Percentiles rank a stretch among this genome's conserved stretches.
These are phyloP conservation scores for Metarhizium rileyi DNA, from an alignment of 2,329 filamentous ascomycete species.

Conservation along the genomic window DNA sequence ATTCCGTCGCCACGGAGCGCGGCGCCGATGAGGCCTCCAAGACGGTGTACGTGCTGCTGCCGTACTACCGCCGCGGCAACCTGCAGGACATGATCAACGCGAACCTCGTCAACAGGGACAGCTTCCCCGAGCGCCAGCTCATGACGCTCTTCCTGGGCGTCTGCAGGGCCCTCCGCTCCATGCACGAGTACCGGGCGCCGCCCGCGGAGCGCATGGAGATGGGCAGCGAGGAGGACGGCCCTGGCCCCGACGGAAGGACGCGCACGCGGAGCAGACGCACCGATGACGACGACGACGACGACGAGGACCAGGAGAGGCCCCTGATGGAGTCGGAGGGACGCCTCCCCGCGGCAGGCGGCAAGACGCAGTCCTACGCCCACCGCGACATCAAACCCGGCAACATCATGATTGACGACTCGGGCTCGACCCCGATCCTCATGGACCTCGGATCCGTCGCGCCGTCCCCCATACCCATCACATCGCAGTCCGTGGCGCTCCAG, in stretches of 20 bases:
- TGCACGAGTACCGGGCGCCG: constrained; percentile 70
- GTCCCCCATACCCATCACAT: constrained; percentile 81
- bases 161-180: constrained; percentile 74
- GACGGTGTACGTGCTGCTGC: constrained; percentile 92
- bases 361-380: constrained; percentile 76
- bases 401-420: constrained; percentile 95
- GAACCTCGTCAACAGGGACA: constrained; percentile 89
- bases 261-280: constrained; percentile 31
- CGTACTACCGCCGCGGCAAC: constrained; percentile 92
- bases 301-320: constrained; percentile 67
- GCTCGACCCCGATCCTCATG: constrained; percentile 86
- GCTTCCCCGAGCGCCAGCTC: constrained; percentile 77
- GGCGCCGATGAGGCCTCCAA: constrained; percentile 58
- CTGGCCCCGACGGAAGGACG: constrained; percentile 14
- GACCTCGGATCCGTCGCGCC: constrained; percentile 87
- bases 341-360: constrained; percentile 47
- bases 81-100: constrained; percentile 98
- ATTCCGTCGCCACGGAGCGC: constrained; percentile 68
- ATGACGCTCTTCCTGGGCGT: constrained; percentile 90
- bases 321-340: constrained; percentile 69
- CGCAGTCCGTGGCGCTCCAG: constrained; percentile 78
- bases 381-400: constrained; percentile 96
- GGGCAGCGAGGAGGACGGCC: constrained; percentile 32
- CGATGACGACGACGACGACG: constrained; percentile 61
- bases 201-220: constrained; percentile 42